Base-by-base conservation (phyloP, 83 land plant species). In the Picea abies region DNA sequence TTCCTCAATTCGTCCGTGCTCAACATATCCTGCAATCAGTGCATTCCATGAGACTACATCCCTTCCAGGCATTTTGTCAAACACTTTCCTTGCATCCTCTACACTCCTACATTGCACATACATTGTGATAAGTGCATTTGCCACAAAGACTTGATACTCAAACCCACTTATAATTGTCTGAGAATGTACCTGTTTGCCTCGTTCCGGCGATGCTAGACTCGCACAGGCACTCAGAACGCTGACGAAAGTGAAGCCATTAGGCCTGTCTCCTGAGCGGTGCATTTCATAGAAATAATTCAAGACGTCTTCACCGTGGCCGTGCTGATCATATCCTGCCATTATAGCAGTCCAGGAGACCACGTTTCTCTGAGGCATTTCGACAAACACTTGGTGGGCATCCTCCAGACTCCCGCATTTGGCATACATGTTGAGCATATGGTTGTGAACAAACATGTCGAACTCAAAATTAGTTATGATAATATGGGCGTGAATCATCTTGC, bases 1-100 rank as follows among this genome's bases (percentile, higher is more conserved):
- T 58, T 82, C 84, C 4, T 12, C 19, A 23, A 17, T n/a, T 63
- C 8, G 63, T 25, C 78, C 80, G 22, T 76, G 63, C 47, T 75
- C 44, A 62, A 41, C 78, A 29, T 60, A 76, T 11, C 26, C 66
- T 16, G 84, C 62, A 20, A 82, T 82, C n/a, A 82, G 16, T 9
- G 79, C 37, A 20, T 62, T 82, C 84, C 84, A 82, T 76, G 79
- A 82, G 32, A 82, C 65, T 26, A 62, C 80, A 26, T 82, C 67
- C 9, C 22, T 80, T 12, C 2, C 26, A 39, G 25, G 29, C 58
- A 76, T 37, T 60, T 32, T 37, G 56, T 75, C 63, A 37, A 82
- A 82, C 58, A 82, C 61, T 49, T 75, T 73, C 12, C 63, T 20
- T 41, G 84, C 84, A 62, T 76, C 69, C 32, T 17, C 35, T 3